Evolutionary conservation across 768 basidiomycete species (phyloP).

Genomic region (Galerina marginata): DNA sequence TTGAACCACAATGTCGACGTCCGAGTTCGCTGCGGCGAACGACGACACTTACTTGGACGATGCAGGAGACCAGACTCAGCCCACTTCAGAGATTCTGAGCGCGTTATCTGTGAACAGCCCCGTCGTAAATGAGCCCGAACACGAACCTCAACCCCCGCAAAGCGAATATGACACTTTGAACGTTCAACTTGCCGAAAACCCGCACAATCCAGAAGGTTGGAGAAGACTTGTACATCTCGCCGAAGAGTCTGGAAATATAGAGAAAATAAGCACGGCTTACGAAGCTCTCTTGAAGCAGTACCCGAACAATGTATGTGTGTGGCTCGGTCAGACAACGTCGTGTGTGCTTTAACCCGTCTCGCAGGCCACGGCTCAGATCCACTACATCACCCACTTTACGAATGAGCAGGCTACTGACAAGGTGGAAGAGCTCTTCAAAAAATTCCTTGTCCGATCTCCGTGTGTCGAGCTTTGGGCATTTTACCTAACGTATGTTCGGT

Average conservation of each 20-base stretch:
- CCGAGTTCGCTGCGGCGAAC: constrained; percentile 18
- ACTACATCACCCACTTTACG: constrained; percentile 81
- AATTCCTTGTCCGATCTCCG: constrained; percentile 83
- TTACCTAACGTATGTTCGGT: constrained; percentile 94
- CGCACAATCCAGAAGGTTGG: constrained; percentile 81
- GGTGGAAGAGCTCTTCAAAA: constrained; percentile 89
- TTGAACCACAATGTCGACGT: constrained; percentile 25
- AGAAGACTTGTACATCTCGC: constrained; percentile 78
- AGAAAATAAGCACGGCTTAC: constrained; percentile 81
- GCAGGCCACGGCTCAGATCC: constrained; percentile 84
- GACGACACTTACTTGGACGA: constrained; percentile 27
- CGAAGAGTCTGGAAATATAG: constrained; percentile 77
- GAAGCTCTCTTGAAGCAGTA: constrained; percentile 83
- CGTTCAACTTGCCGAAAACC: constrained; percentile 65
- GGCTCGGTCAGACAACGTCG: constrained; percentile 2
- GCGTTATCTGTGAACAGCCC: constrained; percentile 32
- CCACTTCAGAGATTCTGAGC: constrained; percentile 41
- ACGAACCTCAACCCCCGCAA: constrained; percentile 42
- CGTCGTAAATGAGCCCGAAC: constrained; percentile 32
- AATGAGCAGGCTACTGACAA: constrained; percentile 68
- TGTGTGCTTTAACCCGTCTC: constrained; percentile 5
- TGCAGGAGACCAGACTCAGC: constrained; percentile 36
- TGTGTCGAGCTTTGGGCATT: constrained; percentile 92
- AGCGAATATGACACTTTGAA: constrained; percentile 74
- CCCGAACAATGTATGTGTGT: constrained; percentile 88